Evolutionary conservation across 106 monocot genomes (phyloP).

Genomic region (Xerophyta viscosa): DNA sequence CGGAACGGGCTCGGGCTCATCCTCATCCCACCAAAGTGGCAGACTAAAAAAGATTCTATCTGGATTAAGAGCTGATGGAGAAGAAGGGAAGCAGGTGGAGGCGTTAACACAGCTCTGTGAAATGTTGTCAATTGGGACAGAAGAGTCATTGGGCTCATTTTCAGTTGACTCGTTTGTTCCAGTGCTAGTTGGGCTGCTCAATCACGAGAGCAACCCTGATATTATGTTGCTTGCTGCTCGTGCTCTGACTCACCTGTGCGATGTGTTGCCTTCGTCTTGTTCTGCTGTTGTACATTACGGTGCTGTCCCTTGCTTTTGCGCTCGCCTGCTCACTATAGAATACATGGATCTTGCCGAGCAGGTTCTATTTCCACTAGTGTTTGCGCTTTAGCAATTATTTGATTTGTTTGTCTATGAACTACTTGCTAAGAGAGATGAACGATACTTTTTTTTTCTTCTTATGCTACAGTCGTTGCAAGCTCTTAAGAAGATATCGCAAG

Average conservation of each 20-base stretch:
- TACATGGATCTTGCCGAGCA: constrained; percentile 99
- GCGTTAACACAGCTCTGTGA: constrained; percentile 94
- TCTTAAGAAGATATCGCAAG: constrained; percentile 97
- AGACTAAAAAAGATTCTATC: constrained; percentile 83
- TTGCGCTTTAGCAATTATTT: background rate
- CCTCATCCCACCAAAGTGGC: constrained; percentile 44
- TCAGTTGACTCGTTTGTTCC: constrained; percentile 96
- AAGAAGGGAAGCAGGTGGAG: constrained; percentile 88
- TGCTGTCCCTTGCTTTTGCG: constrained; percentile 78
- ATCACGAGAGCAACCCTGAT: constrained; percentile 84
- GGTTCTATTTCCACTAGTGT: constrained; percentile 18
- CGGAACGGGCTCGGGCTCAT: constrained; percentile 19
- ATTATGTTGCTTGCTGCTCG: constrained; percentile 94
- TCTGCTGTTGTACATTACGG: constrained; percentile 93
- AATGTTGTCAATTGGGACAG: constrained; percentile 91
- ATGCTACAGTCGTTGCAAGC: constrained; percentile 81
- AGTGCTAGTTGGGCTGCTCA: constrained; percentile 78
- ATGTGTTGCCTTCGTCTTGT: constrained; percentile 86
- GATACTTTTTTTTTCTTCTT: constrained; percentile 2
- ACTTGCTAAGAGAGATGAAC: too few relatives aligned
- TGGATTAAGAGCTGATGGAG: constrained; percentile 76
- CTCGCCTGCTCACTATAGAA: constrained; percentile 86
- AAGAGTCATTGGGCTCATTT: constrained; percentile 79
- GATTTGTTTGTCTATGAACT: background rate
- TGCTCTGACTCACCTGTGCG: constrained; percentile 84